Conservation (phyloP, 495 filamentous ascomycete genomes). For the Aspergillus saccharolyticus region DNA sequence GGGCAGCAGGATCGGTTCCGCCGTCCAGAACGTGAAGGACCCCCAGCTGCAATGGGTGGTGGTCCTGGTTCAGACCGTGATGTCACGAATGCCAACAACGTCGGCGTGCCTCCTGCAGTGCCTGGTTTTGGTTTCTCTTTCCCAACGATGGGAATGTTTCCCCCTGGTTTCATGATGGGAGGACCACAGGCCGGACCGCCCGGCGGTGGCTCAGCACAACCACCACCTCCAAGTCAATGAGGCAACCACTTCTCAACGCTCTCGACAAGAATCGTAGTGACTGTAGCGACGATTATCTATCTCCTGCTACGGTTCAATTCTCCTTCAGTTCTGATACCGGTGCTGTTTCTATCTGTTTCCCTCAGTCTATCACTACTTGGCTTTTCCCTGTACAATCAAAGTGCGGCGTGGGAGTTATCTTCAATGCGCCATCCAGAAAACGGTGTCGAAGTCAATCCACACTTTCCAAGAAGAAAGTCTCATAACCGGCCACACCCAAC, state of each 20-base stretch:
- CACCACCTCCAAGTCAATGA: slow-evolving; percentile 45
- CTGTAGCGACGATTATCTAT: slow-evolving; percentile 6
- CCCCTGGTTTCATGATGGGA: slow-evolving; percentile 58
- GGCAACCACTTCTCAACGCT: slow-evolving; percentile 19
- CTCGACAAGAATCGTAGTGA: not conserved
- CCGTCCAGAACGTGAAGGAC: slow-evolving; percentile 34
- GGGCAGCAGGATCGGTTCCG: slow-evolving; percentile 43
- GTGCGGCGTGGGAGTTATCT: slow-evolving; percentile 7
- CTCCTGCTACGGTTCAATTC: slow-evolving; percentile 13
- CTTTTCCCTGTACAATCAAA: slow-evolving; percentile 5
- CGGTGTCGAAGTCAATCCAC: not conserved
- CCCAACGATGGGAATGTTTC: slow-evolving; percentile 65
- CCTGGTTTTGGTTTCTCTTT: slow-evolving; percentile 63
- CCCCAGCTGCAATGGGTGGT: slow-evolving; percentile 15
- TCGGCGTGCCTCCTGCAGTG: slow-evolving; percentile 57
- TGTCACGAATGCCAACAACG: slow-evolving; percentile 44
- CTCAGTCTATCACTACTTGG: not conserved
- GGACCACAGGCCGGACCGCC: slow-evolving; percentile 32
- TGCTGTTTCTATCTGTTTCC: slow-evolving; percentile 4
- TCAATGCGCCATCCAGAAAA: not conserved
- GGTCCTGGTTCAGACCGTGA: slow-evolving; percentile 28
- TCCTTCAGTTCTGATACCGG: slow-evolving; percentile 16
- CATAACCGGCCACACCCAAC: not conserved
- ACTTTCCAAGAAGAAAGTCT: not conserved
- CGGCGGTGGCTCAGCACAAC: slow-evolving; percentile 28